Evolutionary conservation across 129 eudicot genomes (phyloP), one percentile per base, ranked within the genome.

Genomic region (Flaveria robusta): DNA sequence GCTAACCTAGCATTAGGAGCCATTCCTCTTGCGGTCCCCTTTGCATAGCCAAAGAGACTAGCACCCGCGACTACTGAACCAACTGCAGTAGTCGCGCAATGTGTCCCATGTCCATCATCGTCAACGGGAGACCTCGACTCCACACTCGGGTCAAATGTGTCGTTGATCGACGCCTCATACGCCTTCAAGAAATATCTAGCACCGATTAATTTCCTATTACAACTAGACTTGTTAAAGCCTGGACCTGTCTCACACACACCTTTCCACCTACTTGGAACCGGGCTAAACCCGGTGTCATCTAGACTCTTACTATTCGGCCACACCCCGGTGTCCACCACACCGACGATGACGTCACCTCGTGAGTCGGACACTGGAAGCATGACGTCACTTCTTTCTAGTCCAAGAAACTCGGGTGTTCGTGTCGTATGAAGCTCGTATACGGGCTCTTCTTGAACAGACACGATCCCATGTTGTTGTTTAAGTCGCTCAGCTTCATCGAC

Each of bases 91-190:
- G 84, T 85, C 5, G 91, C 72, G 0, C 88, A 83, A 78, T 92
- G 97, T 16, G 97, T 87, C 13, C 98, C 94, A 67, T 90, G 94
- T 29, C 98, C 98, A 8, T 72, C 85, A 8, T 88, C 96, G 29
- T 92, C 98, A 64, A 89, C 66, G 0, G 98, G 94, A 2, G 98
- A 92, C 80, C 76, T 87, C 16, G 88, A 85, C 56, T 92, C 96
- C 7, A 37, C 56, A 2, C 87, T 74, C 77, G 81, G 88, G 24
- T 90, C 90, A 4, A 92, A 84, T 10, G 86, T 80, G 0, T 96
- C 98, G 14, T 51, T 73, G 18, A 73, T 68, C 27, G 81, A 77
- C 45, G 87, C 82, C 71, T 77, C 89, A 72, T 92, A 90, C 59
- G 86, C 86, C 70, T 85, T 86, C 3, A 81, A 83, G 76, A 92